A percentile compares a stretch with the other conserved stretches of the same genome.
Evolutionary conservation across 805 yeast species (phyloP).

Genomic region (Wickerhamiella occidentalis): DNA sequence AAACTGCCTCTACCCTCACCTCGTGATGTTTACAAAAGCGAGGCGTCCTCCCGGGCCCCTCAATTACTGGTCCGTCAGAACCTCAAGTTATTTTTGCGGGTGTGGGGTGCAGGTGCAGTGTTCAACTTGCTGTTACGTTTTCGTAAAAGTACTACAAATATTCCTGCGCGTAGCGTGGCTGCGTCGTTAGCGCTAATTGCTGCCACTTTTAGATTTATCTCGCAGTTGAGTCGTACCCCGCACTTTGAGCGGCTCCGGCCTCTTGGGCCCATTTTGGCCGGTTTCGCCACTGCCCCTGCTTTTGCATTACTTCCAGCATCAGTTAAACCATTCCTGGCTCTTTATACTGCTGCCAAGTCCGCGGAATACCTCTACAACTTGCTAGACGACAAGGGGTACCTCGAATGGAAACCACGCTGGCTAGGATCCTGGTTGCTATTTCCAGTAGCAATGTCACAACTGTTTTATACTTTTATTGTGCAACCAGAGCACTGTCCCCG

Average conservation of each 20-base stretch:
- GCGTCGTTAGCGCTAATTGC: slow-evolving; percentile 9
- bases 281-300: slow-evolving; percentile 9
- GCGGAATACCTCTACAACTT: slow-evolving; percentile 28
- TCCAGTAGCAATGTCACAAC: slow-evolving; percentile 32
- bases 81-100: slow-evolving; percentile 17
- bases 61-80: slow-evolving; percentile 20
- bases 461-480: slow-evolving; percentile 28
- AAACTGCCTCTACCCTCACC: slow-evolving; percentile 9
- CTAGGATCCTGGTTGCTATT: slow-evolving; percentile 32
- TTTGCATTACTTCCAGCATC: slow-evolving; percentile 22
- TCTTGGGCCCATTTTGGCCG: slow-evolving; percentile 4
- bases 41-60: slow-evolving; percentile 13
- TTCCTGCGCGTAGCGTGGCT: slow-evolving; percentile 8
- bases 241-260: not conserved
- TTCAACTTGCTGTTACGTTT: slow-evolving; percentile 1
- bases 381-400: slow-evolving; percentile 27
- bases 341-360: slow-evolving; percentile 27
- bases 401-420: slow-evolving; percentile 27
- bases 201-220: slow-evolving; percentile 6
- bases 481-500: slow-evolving; percentile 29
- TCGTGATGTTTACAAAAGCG: slow-evolving; percentile 12
- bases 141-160: not conserved
- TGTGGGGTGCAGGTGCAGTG: slow-evolving; percentile 16
- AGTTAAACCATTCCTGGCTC: slow-evolving; percentile 23
- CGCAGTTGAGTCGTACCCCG: not conserved